Base-by-base conservation (phyloP, 495 filamentous ascomycete genomes). In the Thermothielavioides terrestris region DNA sequence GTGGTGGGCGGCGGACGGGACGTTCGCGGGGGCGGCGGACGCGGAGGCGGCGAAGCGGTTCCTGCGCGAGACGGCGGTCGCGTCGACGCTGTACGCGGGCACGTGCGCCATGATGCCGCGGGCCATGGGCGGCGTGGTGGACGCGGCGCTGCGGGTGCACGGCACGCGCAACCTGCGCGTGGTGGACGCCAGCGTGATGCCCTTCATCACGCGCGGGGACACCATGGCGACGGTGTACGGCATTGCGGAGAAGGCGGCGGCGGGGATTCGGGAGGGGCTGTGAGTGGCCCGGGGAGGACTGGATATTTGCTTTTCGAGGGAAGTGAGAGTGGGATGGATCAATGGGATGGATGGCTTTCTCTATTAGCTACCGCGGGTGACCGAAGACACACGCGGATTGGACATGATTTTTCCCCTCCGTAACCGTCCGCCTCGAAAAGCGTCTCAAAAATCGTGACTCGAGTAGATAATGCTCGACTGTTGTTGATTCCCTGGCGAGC, bases 21-120 rank as follows among this genome's bases (percentile, higher is more conserved):
- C n/a, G 15, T 31, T 46, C 17, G 6, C 21, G 11, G 14, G 18
- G 0, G 6, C 21, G 11, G 14, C n/a, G 0, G 53, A 58, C 26
- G 25, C 55, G 30, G 56, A 61, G 11, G 49, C 50, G 17, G 61
- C 54, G 34, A 50, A 41, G 12, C 31, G 38, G 2, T 65, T 62
- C 39, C 37, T 68, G 12, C 17, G 58, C 4, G 51, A 55, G 23
- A 58, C 51, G 18, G 39, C 61, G 6, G 57, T 55, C 9, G 55
- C 38, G 12, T 54, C 59, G 17, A 50, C 48, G 14, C 64, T 68
- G 42, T 56, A 47, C 4, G 52, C 58, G 0, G 43, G 60, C 1
- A 59, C 61, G 1, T 67, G 60, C 32, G 42, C 61, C 17, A 62
- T 66, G 63, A 49, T 58, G 48, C 55, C 62, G 15, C 17, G 41